phyloP scores from a whole-genome alignment of 805 yeast species.

The Kuraishia hungarica region DNA sequence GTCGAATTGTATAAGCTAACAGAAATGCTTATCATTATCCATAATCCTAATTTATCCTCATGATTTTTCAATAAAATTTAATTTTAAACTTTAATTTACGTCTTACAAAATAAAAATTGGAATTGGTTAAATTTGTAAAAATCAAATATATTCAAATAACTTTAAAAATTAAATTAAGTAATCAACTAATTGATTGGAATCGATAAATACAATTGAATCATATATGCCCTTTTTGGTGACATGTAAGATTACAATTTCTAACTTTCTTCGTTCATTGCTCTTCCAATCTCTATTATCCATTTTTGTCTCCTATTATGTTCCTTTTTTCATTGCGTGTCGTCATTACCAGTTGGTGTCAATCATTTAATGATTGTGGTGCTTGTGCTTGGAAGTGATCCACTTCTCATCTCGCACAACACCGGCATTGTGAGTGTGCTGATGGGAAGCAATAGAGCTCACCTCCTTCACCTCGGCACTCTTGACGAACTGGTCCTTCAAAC shows the following conservation, averaged over 20 bases:
- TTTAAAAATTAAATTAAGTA: neutral
- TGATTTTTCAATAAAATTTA: no score
- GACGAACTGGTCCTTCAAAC: neutral
- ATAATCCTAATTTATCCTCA: no score
- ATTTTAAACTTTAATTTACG: no score
- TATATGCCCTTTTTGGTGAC: neutral
- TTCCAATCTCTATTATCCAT: neutral
- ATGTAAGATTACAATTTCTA: neutral
- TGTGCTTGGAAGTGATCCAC: neutral
- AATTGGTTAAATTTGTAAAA: neutral
- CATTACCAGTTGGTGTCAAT: neutral
- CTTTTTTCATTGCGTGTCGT: neutral
- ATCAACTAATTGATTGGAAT: neutral
- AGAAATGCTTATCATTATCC: no score
- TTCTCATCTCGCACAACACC: neutral
- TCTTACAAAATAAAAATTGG: no score
- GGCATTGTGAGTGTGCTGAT: neutral
- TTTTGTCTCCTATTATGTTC: neutral
- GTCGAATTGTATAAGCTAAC: no score
- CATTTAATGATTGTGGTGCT: neutral
- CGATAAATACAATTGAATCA: neutral
- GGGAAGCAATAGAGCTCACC: neutral
- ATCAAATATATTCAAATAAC: neutral
- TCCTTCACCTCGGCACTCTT: neutral
- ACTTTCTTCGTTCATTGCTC: neutral